Evolutionary conservation across 192 early-diverging fungal species (phyloP).

Genomic region (Gaertneriomyces sp.): DNA sequence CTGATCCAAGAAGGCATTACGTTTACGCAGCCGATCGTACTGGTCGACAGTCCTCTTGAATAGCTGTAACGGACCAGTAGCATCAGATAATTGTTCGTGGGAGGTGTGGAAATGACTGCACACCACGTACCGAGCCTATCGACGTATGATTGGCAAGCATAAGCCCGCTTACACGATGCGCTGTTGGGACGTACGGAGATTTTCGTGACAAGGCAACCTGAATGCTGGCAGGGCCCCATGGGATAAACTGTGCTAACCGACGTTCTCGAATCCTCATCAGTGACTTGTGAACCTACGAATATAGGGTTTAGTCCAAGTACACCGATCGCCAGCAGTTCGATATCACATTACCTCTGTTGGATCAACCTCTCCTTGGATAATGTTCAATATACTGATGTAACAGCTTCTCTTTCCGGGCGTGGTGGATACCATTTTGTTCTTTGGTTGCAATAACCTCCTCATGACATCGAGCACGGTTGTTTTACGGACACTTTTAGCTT

Average conservation of each 20-base stretch:
- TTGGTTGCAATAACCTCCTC: conserved; percentile 91
- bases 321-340: not conserved
- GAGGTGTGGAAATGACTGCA: not conserved
- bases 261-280: conserved; percentile 92
- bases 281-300: conserved; percentile 88
- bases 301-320: not conserved
- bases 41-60: conserved; percentile 91
- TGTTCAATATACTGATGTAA: conserved; percentile 97
- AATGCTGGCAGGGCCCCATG: conserved; percentile 98
- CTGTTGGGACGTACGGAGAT: conserved; percentile 87
- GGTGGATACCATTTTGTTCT: conserved; percentile 97
- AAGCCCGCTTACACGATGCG: conserved; percentile 91
- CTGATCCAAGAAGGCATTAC: conserved; percentile 94
- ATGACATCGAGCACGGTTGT: conserved; percentile 98
- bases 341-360: conserved; percentile 80
- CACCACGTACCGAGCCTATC: conserved; percentile 65
- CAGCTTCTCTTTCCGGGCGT: conserved; percentile 87
- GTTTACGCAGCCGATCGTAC: conserved; percentile 87
- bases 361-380: conserved; percentile 98
- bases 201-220: conserved; percentile 94
- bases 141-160: conserved; percentile 99
- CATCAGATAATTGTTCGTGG: not conserved
- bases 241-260: conserved; percentile 92
- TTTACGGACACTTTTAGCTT: conserved; percentile 89
- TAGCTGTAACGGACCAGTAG: conserved; percentile 46